Conservation (phyloP, 2,329 filamentous ascomycete species). For the Orbilia blumenaviensis region DNA sequence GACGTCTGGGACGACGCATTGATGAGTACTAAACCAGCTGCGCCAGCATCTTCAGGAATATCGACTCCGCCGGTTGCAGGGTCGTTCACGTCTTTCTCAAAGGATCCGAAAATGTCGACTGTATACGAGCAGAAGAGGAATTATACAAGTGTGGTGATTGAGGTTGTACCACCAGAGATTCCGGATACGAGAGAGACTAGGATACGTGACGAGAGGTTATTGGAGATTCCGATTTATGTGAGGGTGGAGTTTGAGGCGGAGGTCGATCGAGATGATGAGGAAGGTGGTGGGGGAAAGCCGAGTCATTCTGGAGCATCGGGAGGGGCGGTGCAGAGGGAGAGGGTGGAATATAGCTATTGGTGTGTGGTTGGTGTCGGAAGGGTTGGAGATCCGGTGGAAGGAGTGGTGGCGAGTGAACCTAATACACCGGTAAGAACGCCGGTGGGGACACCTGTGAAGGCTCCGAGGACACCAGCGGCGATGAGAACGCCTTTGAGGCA, state of each 20-base stretch:
- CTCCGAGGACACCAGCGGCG: slow-evolving; percentile 32
- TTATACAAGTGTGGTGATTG: slow-evolving; percentile 92
- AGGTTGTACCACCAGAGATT: slow-evolving; percentile 77
- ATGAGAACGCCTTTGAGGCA: slow-evolving; percentile 35
- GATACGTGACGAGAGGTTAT: slow-evolving; percentile 64
- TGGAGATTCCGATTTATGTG: slow-evolving; percentile 96
- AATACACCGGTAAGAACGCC: slow-evolving; percentile 50
- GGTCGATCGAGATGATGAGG: slow-evolving; percentile 70
- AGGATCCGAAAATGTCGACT: slow-evolving; percentile 65
- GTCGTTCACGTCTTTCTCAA: slow-evolving; percentile 67
- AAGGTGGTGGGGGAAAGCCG: slow-evolving; percentile 61
- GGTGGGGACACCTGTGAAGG: slow-evolving; percentile 45
- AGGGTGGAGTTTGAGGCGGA: slow-evolving; percentile 88
- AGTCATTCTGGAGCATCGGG: slow-evolving; percentile 58
- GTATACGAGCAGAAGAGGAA: slow-evolving; percentile 95
- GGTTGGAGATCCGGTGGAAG: slow-evolving; percentile 67
- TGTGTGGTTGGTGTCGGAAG: slow-evolving; percentile 87
- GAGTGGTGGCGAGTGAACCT: slow-evolving; percentile 49
- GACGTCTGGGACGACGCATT: slow-evolving; percentile 91
- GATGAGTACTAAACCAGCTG: slow-evolving; percentile 64
- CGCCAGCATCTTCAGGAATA: slow-evolving; percentile 54
- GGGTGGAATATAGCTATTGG: slow-evolving; percentile 93
- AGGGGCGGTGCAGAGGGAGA: slow-evolving; percentile 69
- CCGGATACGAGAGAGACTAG: slow-evolving; percentile 58
- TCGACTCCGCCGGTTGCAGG: slow-evolving; percentile 60